These are phyloP conservation scores for Hortiboletus rubellus DNA, from an alignment of 1,284 basidiomycete genomes.

Conservation along the genomic window DNA sequence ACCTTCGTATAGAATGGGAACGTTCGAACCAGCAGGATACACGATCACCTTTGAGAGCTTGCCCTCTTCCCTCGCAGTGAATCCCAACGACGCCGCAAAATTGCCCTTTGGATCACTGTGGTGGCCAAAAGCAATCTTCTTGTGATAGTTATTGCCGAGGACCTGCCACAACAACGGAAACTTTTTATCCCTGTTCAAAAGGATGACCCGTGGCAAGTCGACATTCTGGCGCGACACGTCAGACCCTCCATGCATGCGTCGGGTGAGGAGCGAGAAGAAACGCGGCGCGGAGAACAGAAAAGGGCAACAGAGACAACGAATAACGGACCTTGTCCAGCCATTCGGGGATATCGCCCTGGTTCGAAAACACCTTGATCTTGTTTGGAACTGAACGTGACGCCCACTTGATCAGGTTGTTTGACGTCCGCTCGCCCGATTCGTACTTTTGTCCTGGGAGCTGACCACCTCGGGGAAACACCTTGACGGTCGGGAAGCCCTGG, in stretches of 20 bases:
- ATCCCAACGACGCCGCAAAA: constrained; percentile 55
- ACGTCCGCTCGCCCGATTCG: constrained; percentile 69
- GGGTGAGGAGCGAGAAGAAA: neutral
- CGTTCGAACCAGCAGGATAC: constrained; percentile 58
- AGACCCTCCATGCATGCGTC: neutral
- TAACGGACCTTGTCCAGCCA: constrained; percentile 61
- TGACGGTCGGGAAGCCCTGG: constrained; percentile 92
- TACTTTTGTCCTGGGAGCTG: constrained; percentile 69
- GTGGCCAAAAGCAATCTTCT: constrained; percentile 65
- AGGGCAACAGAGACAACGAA: no score
- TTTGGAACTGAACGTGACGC: constrained; percentile 75
- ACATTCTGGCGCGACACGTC: constrained; percentile 41
- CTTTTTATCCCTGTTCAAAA: constrained; percentile 74
- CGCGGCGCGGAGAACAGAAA: no score
- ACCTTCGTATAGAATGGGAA: constrained; percentile 63
- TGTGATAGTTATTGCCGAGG: constrained; percentile 72
- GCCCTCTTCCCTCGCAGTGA: constrained; percentile 49
- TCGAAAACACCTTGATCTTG: constrained; percentile 62
- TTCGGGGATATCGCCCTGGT: constrained; percentile 55
- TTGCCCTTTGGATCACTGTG: constrained; percentile 68
- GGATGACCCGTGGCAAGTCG: constrained; percentile 64
- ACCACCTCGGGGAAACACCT: constrained; percentile 77
- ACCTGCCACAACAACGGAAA: constrained; percentile 87
- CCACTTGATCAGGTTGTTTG: constrained; percentile 75
- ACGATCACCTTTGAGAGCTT: constrained; percentile 66